Evolutionary conservation across 441 rosid species (phyloP).

Genomic region (Gossypium aridum): DNA sequence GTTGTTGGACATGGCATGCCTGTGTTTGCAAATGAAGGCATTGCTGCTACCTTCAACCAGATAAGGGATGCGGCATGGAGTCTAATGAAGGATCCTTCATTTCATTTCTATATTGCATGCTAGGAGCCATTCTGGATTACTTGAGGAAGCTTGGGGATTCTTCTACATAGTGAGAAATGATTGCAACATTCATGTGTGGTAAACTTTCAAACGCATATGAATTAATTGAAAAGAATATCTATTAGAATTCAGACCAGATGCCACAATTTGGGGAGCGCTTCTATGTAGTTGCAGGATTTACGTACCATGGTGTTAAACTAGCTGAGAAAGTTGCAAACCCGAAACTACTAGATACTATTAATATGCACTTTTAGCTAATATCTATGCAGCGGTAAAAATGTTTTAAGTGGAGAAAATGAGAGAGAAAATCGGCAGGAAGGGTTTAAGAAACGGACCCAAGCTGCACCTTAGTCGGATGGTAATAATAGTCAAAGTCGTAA

Average conservation of each 20-base stretch:
- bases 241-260: constrained; percentile 36
- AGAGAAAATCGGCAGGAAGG: too few relatives aligned
- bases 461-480: too few relatives aligned
- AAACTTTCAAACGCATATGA: constrained; percentile 45
- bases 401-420: too few relatives aligned
- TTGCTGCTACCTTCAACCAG: constrained; percentile 31
- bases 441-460: too few relatives aligned
- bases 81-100: constrained; percentile 33
- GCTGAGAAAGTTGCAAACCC: constrained; percentile 71
- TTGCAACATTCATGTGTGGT: constrained; percentile 52
- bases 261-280: constrained; percentile 62
- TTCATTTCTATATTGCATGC: constrained; percentile 51
- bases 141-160: constrained; percentile 66
- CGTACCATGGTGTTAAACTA: constrained; percentile 47
- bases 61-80: constrained; percentile 30
- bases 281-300: constrained; percentile 52
- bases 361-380: too few relatives aligned
- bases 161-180: constrained; percentile 54
- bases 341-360: constrained; percentile 41
- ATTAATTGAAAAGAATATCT: constrained; percentile 49
- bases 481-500: too few relatives aligned
- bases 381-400: too few relatives aligned
- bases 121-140: constrained; percentile 58
- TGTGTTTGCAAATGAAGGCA: constrained; percentile 53
- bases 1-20: constrained; percentile 85